phyloP scores from a whole-genome alignment of 2,329 filamentous ascomycete genomes.

The Diaporthe nobilis region DNA sequence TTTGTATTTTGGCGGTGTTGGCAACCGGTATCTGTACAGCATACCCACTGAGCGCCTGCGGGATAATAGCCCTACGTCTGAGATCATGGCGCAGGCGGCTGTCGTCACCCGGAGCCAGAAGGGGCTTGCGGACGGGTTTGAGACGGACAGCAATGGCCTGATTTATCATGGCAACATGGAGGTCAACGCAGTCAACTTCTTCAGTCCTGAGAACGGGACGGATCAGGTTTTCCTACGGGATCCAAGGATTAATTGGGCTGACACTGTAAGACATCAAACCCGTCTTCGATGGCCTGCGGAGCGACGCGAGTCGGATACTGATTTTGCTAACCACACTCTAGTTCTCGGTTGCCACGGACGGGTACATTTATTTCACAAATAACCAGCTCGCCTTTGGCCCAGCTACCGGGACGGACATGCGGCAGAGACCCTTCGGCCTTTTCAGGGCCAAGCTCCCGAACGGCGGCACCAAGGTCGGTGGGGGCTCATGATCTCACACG shows the following conservation, averaged over 20 bases:
- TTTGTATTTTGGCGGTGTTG: constrained; percentile 61
- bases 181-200: constrained; percentile 61
- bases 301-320: not conserved
- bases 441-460: constrained; percentile 47
- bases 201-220: constrained; percentile 56
- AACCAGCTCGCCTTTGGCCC: constrained; percentile 59
- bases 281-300: not conserved
- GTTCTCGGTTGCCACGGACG: constrained; percentile 58
- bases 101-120: constrained; percentile 61
- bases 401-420: constrained; percentile 42
- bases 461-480: constrained; percentile 45
- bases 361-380: constrained; percentile 67
- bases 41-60: constrained; percentile 56
- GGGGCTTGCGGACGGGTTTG: constrained; percentile 65
- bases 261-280: constrained; percentile 53
- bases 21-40: constrained; percentile 58
- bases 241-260: constrained; percentile 60
- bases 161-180: constrained; percentile 66
- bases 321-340: not conserved
- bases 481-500: not conserved
- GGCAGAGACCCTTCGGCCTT: constrained; percentile 45
- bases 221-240: constrained; percentile 59
- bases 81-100: constrained; percentile 59
- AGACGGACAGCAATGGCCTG: constrained; percentile 63
- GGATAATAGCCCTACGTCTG: constrained; percentile 53